Evolutionary conservation across 2,329 filamentous ascomycete species (phyloP).

Genomic region (Xylariaceae sp.): DNA sequence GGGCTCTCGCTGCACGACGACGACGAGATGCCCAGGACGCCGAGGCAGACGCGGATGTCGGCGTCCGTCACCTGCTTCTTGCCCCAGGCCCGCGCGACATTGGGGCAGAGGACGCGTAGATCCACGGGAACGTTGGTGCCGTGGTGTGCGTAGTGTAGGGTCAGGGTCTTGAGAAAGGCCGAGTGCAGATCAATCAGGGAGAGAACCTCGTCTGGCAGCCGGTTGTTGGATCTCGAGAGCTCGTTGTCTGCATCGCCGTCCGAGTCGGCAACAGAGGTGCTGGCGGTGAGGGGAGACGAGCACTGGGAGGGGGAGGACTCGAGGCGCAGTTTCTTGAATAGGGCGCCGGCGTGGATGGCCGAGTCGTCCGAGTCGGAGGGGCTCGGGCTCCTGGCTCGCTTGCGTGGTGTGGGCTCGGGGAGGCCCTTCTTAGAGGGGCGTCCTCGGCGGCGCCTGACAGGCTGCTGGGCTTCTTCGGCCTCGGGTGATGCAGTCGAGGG

Average conservation of each 20-base stretch:
- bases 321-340: conserved; percentile 34
- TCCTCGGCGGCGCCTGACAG: conserved; percentile 20
- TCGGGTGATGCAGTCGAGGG: conserved; percentile 4
- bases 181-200: conserved; percentile 58
- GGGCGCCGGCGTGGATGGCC: conserved; percentile 23
- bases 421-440: conserved; percentile 21
- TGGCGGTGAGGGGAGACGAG: conserved; percentile 26
- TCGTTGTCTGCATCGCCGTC: conserved; percentile 23
- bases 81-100: conserved; percentile 63
- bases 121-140: conserved; percentile 56
- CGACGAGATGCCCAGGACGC: conserved; percentile 42
- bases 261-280: conserved; percentile 33
- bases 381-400: conserved; percentile 24
- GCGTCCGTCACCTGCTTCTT: conserved; percentile 58
- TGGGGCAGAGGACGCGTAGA: conserved; percentile 51
- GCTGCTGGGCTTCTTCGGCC: conserved; percentile 1
- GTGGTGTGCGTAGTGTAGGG: conserved; percentile 63
- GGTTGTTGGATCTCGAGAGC: conserved; percentile 5
- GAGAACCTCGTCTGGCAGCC: conserved; percentile 44
- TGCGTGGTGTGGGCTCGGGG: conserved; percentile 17
- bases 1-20: conserved; percentile 13
- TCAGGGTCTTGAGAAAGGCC: conserved; percentile 60
- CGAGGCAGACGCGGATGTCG: conserved; percentile 60
- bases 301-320: conserved; percentile 27
- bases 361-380: conserved; percentile 26